Conservation (phyloP, 257 asterid genomes). For the Solanum acaule region DNA sequence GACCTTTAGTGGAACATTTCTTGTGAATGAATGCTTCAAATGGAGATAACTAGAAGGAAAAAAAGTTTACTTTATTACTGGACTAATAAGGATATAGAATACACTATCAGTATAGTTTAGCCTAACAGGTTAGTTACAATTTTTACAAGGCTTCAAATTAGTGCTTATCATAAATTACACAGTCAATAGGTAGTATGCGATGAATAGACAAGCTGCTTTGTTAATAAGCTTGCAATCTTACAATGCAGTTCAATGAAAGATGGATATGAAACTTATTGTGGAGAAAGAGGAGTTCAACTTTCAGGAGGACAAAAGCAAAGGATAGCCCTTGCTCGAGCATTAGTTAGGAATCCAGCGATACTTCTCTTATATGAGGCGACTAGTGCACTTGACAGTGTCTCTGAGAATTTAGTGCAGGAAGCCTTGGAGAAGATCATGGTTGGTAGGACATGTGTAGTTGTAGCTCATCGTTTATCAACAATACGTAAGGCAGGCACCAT, state of each 20-base stretch:
- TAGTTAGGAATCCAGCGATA: neutral
- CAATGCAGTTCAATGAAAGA: neutral
- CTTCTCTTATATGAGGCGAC: neutral
- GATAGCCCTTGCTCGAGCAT: neutral
- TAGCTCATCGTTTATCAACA: constrained; percentile 35
- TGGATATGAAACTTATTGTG: neutral
- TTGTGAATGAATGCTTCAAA: neutral
- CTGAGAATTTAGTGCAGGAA: constrained; percentile 22
- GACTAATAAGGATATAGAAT: neutral
- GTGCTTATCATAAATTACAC: neutral
- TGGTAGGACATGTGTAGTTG: constrained; percentile 35
- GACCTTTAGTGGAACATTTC: neutral
- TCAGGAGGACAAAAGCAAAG: neutral
- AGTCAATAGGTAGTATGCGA: neutral
- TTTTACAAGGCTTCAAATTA: neutral
- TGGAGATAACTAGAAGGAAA: neutral
- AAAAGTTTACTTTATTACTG: neutral
- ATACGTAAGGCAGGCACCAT: neutral
- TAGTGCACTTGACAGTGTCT: neutral
- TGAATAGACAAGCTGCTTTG: constrained; percentile 24
- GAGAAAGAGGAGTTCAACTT: neutral
- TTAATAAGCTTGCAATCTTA: neutral
- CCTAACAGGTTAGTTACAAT: neutral
- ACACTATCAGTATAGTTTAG: neutral
- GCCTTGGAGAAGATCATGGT: constrained; percentile 44